Conservation (phyloP, 164 flowering plant genomes). For the Magnolia officinalis region DNA sequence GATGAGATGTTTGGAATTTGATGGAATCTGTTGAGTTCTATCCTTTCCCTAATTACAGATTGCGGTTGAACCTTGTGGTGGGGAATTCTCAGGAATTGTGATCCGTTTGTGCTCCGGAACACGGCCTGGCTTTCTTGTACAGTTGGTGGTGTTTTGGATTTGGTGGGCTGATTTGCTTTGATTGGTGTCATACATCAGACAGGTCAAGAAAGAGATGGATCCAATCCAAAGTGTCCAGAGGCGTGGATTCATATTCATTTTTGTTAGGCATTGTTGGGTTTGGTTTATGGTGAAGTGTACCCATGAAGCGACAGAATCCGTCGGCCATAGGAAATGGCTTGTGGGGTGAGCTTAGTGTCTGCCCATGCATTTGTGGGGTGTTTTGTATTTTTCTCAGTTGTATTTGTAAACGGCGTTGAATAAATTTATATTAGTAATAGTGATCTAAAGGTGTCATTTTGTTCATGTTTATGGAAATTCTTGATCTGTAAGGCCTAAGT, state of each 20-base stretch:
- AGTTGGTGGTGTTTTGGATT: background rate
- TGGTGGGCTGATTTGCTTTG: constrained; percentile 2
- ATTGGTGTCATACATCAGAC: background rate
- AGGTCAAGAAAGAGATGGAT: background rate
- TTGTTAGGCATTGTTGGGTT: background rate
- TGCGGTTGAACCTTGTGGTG: background rate
- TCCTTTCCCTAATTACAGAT: background rate
- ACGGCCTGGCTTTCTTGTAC: background rate
- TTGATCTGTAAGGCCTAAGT: too few relatives aligned
- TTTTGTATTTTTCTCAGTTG: background rate
- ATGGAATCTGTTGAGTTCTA: background rate
- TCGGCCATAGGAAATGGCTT: background rate
- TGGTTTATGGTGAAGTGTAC: background rate
- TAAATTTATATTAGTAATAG: too few relatives aligned
- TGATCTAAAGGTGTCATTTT: too few relatives aligned
- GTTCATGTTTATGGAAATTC: too few relatives aligned
- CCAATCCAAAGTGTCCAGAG: background rate
- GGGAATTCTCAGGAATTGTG: too few relatives aligned
- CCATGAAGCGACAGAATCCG: background rate
- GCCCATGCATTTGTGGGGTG: background rate
- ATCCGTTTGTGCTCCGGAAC: background rate
- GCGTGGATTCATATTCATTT: background rate
- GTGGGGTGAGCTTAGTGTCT: background rate
- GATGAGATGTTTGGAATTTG: background rate
- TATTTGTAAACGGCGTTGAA: background rate